Conservation (phyloP, 805 yeast species). For the Ogataea populi-albae region DNA sequence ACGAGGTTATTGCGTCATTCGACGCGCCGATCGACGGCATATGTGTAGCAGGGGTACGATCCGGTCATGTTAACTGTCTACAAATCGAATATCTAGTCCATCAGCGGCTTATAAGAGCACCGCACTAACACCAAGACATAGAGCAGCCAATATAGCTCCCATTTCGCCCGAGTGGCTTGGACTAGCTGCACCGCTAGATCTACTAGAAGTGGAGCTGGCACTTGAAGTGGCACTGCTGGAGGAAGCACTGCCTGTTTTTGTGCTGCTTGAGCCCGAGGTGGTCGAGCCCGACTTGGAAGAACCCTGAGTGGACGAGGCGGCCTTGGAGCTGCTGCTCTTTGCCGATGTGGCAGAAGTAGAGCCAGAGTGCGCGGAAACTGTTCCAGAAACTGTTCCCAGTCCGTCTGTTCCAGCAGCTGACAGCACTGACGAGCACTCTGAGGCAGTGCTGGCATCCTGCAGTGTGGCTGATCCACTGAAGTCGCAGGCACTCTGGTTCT, state of each 20-base stretch:
- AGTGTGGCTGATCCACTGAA: slow-evolving; percentile 68
- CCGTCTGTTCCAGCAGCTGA: slow-evolving; percentile 70
- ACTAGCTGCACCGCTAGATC: not conserved
- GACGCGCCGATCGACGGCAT: no score
- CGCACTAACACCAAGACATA: no score
- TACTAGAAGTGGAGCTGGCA: not conserved
- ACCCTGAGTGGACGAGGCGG: slow-evolving; percentile 20
- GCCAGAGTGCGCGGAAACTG: slow-evolving; percentile 28
- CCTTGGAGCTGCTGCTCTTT: slow-evolving; percentile 15
- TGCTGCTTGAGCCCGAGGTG: slow-evolving; percentile 6
- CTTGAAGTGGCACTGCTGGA: not conserved
- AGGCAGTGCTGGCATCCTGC: slow-evolving; percentile 44
- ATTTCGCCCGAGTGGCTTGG: no score
- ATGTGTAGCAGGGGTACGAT: no score
- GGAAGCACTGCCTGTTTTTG: slow-evolving; percentile 1
- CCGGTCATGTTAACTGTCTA: no score
- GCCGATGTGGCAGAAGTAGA: slow-evolving; percentile 18
- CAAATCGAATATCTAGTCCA: no score
- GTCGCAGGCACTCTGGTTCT: slow-evolving; percentile 53
- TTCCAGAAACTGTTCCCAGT: slow-evolving; percentile 49
- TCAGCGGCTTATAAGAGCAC: no score
- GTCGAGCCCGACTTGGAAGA: slow-evolving; percentile 9
- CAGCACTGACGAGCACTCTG: slow-evolving; percentile 55
- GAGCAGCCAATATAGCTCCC: no score
- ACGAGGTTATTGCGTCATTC: no score